phyloP scores from a whole-genome alignment of 345 rosid species.

The Melastoma malabathricum region DNA sequence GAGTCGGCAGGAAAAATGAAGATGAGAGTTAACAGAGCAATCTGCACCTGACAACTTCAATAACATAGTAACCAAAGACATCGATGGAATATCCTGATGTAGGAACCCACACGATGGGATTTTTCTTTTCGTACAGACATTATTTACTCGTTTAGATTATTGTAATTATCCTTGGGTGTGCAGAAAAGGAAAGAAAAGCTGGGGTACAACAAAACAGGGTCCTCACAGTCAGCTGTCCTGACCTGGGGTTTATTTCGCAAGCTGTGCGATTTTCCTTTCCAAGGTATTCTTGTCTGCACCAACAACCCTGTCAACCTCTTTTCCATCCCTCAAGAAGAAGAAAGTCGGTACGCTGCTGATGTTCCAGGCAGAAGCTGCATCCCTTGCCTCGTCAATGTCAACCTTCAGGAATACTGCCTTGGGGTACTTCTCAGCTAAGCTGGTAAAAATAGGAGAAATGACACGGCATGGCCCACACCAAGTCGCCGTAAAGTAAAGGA shows the following conservation, averaged over 20 bases:
- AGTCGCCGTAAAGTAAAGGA: conserved; percentile 79
- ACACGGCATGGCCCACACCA: conserved; percentile 95
- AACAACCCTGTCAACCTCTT: conserved; percentile 71
- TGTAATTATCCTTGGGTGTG: no score
- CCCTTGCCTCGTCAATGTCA: conserved; percentile 52
- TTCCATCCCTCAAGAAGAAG: conserved; percentile 57
- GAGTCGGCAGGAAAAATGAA: no score
- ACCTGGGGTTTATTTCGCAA: conserved; percentile 21
- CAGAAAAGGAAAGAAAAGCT: neutral
- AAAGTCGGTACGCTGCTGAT: conserved; percentile 69
- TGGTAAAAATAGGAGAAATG: conserved; percentile 70
- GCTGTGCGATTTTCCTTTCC: conserved; percentile 52
- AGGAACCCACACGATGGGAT: no score
- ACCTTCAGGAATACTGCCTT: conserved; percentile 72
- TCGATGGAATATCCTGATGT: no score
- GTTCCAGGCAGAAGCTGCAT: conserved; percentile 53
- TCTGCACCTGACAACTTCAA: no score
- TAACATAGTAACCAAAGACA: no score
- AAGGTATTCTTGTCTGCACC: conserved; percentile 75
- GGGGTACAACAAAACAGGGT: neutral
- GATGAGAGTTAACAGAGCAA: no score
- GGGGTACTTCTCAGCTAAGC: conserved; percentile 51
- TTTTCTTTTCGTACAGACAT: no score
- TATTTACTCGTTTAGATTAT: no score
- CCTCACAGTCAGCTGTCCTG: neutral